Evolutionary conservation across 2,329 filamentous ascomycete genomes (phyloP).

Genomic region (Gaeumannomyces tritici): DNA sequence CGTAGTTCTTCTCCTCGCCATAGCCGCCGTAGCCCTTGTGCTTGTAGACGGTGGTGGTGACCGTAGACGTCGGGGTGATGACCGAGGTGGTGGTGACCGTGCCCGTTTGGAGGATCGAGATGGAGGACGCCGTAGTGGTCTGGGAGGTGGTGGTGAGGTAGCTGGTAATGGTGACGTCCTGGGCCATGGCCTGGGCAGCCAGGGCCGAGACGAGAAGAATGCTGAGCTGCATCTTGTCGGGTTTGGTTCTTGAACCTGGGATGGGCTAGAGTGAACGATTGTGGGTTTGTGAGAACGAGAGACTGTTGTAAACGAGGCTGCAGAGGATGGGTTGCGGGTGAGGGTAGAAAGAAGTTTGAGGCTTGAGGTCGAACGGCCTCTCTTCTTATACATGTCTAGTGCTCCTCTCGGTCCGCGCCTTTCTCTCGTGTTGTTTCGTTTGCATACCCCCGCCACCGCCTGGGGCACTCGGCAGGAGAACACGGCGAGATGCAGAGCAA

Average conservation of each 20-base stretch:
- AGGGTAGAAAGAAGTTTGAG: not conserved
- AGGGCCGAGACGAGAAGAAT: not conserved
- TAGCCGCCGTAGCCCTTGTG: not conserved
- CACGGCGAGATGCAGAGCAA: not conserved
- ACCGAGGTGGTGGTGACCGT: constrained; percentile 1
- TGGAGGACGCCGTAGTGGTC: not conserved
- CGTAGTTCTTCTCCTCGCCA: not conserved
- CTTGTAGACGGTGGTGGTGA: constrained; percentile 3
- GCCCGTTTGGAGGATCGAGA: not conserved
- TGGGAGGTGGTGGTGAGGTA: not conserved
- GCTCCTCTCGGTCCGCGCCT: not conserved
- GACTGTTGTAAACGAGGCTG: not conserved
- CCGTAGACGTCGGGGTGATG: not conserved
- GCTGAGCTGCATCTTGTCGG: not conserved
- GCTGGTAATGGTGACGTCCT: constrained; percentile 1
- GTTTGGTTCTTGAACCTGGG: not conserved
- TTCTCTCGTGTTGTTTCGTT: not conserved
- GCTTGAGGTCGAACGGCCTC: not conserved
- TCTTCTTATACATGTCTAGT: not conserved
- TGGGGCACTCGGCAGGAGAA: not conserved
- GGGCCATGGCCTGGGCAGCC: not conserved
- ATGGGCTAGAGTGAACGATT: not conserved
- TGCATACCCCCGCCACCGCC: not conserved
- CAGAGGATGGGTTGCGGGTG: not conserved
- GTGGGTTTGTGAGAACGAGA: not conserved